Evolutionary conservation across 371 early-diverging fungal species (phyloP).

Genomic region (Synchytrium microbalum): DNA sequence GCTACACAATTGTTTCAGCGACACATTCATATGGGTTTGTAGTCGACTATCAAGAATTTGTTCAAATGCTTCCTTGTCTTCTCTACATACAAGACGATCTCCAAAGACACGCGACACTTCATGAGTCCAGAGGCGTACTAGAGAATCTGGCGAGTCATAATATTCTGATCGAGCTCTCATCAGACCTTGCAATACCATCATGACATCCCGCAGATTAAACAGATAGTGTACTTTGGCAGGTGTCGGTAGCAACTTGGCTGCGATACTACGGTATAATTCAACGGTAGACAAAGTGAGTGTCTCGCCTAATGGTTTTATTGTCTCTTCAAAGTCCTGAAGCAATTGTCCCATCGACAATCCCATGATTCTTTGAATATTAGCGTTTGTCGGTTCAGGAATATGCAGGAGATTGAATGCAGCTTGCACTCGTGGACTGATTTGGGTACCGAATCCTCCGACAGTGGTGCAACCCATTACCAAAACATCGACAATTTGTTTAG

Average conservation of each 20-base stretch:
- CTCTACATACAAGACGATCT: conserved; percentile 39
- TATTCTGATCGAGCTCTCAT: conserved; percentile 43
- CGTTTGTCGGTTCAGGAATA: conserved; percentile 44
- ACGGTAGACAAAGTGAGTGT: conserved; percentile 42
- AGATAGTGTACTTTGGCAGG: conserved; percentile 49
- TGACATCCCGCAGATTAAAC: conserved; percentile 50
- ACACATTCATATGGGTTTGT: conserved; percentile 26
- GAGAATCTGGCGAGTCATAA: conserved; percentile 40
- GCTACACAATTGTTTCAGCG: conserved; percentile 37
- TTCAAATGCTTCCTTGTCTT: conserved; percentile 36
- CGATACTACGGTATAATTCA: conserved; percentile 42
- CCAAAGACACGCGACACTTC: conserved; percentile 43
- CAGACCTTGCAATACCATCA: conserved; percentile 48
- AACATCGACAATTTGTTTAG: conserved; percentile 43
- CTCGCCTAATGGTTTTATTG: conserved; percentile 46
- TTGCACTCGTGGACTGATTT: conserved; percentile 38
- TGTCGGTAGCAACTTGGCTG: conserved; percentile 42
- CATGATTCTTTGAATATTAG: conserved; percentile 35
- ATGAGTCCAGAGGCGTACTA: conserved; percentile 48
- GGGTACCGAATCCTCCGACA: conserved; percentile 44
- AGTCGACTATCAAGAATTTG: conserved; percentile 44
- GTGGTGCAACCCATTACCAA: conserved; percentile 40
- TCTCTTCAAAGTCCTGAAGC: conserved; percentile 49
- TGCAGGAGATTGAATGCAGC: conserved; percentile 42
- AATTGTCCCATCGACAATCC: conserved; percentile 44